Evolutionary conservation across 1,284 basidiomycete genomes (phyloP).

Genomic region (Mycena citricolor): DNA sequence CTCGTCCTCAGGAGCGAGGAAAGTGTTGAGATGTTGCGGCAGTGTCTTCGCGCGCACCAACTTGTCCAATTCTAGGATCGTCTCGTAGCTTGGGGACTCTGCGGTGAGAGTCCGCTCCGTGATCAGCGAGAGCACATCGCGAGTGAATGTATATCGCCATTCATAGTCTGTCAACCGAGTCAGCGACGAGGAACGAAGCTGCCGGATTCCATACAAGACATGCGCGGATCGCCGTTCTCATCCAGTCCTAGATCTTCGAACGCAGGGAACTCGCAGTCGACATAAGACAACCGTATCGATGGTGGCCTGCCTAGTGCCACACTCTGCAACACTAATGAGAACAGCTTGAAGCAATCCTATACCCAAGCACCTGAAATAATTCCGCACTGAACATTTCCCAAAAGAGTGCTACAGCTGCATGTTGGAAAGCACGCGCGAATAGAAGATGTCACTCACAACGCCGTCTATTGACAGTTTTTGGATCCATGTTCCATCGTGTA

Average conservation of each 20-base stretch:
- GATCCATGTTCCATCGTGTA: slow-evolving; percentile 54
- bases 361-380: slow-evolving; percentile 48
- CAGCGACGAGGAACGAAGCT: background rate
- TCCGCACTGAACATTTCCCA: slow-evolving; percentile 59
- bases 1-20: slow-evolving; percentile 45
- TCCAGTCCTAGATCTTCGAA: slow-evolving; percentile 49
- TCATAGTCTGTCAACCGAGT: slow-evolving; percentile 34
- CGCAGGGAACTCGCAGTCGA: slow-evolving; percentile 57
- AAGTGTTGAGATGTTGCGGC: slow-evolving; percentile 51
- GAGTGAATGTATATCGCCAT: slow-evolving; percentile 49
- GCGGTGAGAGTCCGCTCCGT: slow-evolving; percentile 51
- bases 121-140: slow-evolving; percentile 50
- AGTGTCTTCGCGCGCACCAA: slow-evolving; percentile 54
- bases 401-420: slow-evolving; percentile 38
- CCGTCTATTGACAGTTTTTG: slow-evolving; percentile 53
- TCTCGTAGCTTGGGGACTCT: slow-evolving; percentile 52
- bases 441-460: slow-evolving; percentile 31
- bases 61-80: slow-evolving; percentile 56
- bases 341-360: slow-evolving; percentile 15
- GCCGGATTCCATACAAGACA: slow-evolving; percentile 47
- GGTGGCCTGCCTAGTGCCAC: slow-evolving; percentile 55
- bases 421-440: background rate
- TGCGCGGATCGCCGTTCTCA: slow-evolving; percentile 43
- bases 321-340: slow-evolving; percentile 36
- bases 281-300: slow-evolving; percentile 52